Evolutionary conservation across 352 stramenopile species (phyloP).

Genomic region (Pythium guiyangense): DNA sequence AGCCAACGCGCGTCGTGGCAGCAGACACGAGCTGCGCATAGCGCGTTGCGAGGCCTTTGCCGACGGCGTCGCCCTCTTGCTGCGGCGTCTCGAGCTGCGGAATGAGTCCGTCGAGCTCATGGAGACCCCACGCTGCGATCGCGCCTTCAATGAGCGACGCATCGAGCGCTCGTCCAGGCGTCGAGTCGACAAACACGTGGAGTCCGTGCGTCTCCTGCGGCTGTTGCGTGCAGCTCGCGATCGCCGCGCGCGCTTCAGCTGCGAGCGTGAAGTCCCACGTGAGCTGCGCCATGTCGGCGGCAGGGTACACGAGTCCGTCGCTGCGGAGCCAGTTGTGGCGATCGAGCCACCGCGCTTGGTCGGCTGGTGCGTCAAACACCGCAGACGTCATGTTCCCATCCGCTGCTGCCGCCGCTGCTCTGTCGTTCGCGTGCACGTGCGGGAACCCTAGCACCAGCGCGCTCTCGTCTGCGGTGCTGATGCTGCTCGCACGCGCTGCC

Average conservation of each 20-base stretch:
- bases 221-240: conserved; percentile 6
- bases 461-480: too few species aligned
- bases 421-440: too few species aligned
- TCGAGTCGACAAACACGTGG: conserved; percentile 11
- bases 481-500: too few species aligned
- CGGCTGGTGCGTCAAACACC: conserved; percentile 3
- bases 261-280: conserved; percentile 11
- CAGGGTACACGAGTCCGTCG: conserved; percentile 13
- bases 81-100: conserved; percentile 3
- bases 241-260: conserved; percentile 5
- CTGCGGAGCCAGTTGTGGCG: conserved; percentile 15
- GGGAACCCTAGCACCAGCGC: too few species aligned
- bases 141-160: conserved; percentile 11
- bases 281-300: conserved; percentile 7
- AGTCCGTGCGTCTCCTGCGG: conserved; percentile 1
- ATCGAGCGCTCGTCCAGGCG: conserved; percentile 8
- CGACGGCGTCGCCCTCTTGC: conserved; percentile 1
- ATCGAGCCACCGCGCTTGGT: conserved; percentile 16
- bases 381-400: not conserved
- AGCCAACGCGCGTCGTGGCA: conserved; percentile 12
- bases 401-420: not conserved
- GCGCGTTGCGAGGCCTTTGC: conserved; percentile 4
- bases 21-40: conserved; percentile 18
- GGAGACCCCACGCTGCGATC: conserved; percentile 12
- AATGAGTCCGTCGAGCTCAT: conserved; percentile 10